Conservation (phyloP, 805 yeast genomes). For the Nakazawaea ernobii region DNA sequence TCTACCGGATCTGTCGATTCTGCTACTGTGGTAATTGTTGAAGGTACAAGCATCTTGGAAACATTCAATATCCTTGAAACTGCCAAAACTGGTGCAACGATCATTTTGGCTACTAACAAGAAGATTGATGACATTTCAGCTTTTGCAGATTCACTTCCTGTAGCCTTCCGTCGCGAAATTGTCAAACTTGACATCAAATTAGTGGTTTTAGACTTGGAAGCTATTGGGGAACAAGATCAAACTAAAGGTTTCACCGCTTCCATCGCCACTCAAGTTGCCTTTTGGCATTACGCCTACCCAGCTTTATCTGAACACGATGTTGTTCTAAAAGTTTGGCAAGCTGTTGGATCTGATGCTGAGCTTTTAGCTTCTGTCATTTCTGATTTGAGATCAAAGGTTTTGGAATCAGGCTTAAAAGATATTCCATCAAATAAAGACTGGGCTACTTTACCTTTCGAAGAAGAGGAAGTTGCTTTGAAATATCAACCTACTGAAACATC, state of each 20-base stretch:
- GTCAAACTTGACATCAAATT: slow-evolving; percentile 49
- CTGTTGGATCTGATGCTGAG: slow-evolving; percentile 80
- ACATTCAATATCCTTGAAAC: slow-evolving; percentile 59
- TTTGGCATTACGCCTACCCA: slow-evolving; percentile 71
- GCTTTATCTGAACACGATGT: slow-evolving; percentile 52
- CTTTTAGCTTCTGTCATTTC: slow-evolving; percentile 67
- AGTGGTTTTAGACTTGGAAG: slow-evolving; percentile 53
- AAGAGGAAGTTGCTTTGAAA: slow-evolving; percentile 31
- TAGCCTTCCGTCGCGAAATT: slow-evolving; percentile 43
- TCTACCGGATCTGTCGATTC: slow-evolving; percentile 36
- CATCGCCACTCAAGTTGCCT: slow-evolving; percentile 72
- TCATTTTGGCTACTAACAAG: slow-evolving; percentile 40
- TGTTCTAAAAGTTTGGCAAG: slow-evolving; percentile 72
- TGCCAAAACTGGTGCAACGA: slow-evolving; percentile 48
- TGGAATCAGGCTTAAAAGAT: slow-evolving; percentile 36
- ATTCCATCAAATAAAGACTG: slow-evolving; percentile 29
- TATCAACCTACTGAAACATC: slow-evolving; percentile 59
- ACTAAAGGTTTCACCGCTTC: slow-evolving; percentile 71
- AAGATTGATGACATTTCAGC: slow-evolving; percentile 35
- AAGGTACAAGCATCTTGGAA: slow-evolving; percentile 48
- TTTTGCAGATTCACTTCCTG: slow-evolving; percentile 47
- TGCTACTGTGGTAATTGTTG: slow-evolving; percentile 63
- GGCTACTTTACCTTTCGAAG: slow-evolving; percentile 14
- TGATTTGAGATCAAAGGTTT: slow-evolving; percentile 54
- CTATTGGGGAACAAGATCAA: slow-evolving; percentile 61